Evolutionary conservation across 176 grass and related monocot genomes (phyloP).

Genomic region (Triticum urartu): DNA sequence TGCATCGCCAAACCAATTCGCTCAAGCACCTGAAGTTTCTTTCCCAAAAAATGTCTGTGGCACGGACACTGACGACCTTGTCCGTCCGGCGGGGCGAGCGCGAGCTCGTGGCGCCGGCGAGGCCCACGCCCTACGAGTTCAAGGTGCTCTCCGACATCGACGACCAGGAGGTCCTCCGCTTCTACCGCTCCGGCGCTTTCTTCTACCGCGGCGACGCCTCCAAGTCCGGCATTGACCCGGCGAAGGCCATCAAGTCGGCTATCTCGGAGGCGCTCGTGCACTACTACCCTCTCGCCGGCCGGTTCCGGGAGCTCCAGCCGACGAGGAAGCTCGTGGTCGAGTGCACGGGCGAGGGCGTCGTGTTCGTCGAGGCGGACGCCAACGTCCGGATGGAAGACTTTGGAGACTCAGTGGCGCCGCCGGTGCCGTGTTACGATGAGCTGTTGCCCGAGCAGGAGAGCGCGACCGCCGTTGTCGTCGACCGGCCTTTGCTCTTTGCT

Average conservation of each 20-base stretch:
- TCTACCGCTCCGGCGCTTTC: background rate
- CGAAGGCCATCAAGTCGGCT: background rate
- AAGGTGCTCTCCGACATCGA: background rate
- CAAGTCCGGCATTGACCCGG: background rate
- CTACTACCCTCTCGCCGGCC: background rate
- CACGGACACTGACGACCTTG: background rate
- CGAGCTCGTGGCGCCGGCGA: background rate
- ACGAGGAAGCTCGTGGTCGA: background rate
- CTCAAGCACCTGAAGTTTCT: too few species aligned
- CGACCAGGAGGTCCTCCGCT: background rate
- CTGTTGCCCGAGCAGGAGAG: conserved; percentile 24
- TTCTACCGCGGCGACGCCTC: background rate
- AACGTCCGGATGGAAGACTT: conserved; percentile 22
- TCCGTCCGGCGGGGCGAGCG: background rate
- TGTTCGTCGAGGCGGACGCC: conserved; percentile 43
- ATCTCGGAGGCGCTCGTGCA: background rate
- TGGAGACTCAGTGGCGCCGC: background rate
- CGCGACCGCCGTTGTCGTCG: background rate
- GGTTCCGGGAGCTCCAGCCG: background rate
- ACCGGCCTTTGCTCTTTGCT: conserved; percentile 23
- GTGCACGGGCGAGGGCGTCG: conserved; percentile 27
- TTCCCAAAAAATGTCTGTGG: background rate
- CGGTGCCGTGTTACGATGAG: conserved; percentile 25
- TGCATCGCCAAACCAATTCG: too few species aligned
- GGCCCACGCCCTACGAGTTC: background rate